phyloP scores from a whole-genome alignment of 352 stramenopile species.

The Thraustotheca clavata region DNA sequence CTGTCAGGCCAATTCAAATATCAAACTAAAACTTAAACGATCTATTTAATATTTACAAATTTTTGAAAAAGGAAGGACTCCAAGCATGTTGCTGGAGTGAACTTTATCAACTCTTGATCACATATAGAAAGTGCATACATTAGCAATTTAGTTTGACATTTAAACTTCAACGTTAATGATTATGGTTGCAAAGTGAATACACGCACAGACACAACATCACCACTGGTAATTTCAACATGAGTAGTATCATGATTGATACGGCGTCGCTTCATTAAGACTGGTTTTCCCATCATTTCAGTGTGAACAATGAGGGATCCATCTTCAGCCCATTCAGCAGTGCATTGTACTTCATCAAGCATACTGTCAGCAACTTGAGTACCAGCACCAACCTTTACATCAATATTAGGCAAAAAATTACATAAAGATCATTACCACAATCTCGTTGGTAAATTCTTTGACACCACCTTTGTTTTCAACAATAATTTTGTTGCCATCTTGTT shows the following conservation, averaged over 20 bases:
- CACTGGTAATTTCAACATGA: not conserved
- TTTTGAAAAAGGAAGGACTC: too few relatives aligned
- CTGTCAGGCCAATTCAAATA: slow-evolving; percentile 2
- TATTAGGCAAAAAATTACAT: too few relatives aligned
- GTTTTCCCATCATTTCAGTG: not conserved
- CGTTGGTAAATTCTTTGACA: slow-evolving; percentile 1
- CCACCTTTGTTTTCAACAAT: not conserved
- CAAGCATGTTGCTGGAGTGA: too few relatives aligned
- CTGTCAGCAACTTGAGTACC: not conserved
- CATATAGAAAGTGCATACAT: too few relatives aligned
- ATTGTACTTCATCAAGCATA: not conserved
- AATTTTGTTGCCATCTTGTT: not conserved
- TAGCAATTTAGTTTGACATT: too few relatives aligned
- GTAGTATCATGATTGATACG: not conserved
- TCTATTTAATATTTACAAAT: too few relatives aligned
- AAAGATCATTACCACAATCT: not conserved
- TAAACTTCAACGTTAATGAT: too few relatives aligned
- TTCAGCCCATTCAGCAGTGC: not conserved
- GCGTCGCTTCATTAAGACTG: not conserved
- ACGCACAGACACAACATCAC: not conserved
- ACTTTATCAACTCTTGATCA: too few relatives aligned
- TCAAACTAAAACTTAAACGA: too few relatives aligned
- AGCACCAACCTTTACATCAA: not conserved
- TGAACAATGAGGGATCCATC: not conserved
- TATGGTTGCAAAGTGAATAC: not conserved